Evolutionary conservation across 73 alveolate species (phyloP).

Genomic region (Breviolum minutum): DNA sequence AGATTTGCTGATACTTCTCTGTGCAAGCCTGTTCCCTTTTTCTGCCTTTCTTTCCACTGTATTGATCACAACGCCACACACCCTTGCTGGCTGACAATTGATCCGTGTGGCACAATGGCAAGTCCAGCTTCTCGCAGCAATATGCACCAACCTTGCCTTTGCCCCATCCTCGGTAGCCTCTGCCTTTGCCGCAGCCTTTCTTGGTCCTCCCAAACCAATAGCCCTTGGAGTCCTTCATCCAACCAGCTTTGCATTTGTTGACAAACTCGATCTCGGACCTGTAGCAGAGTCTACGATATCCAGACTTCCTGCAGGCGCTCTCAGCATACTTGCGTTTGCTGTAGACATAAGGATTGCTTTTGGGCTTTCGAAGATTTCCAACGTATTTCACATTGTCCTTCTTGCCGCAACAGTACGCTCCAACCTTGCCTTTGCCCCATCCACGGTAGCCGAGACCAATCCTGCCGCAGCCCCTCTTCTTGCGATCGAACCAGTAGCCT

Average conservation of each 20-base stretch:
- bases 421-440: neutral
- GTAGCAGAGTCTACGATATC: neutral
- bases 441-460: too few relatives aligned
- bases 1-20: slow-evolving; percentile 12
- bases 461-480: neutral
- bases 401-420: neutral
- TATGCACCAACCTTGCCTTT: slow-evolving; percentile 25
- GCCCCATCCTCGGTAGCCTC: slow-evolving; percentile 7
- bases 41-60: neutral
- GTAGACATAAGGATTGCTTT: neutral
- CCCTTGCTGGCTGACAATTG: slow-evolving; percentile 4
- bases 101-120: slow-evolving; percentile 16
- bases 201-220: neutral
- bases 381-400: neutral
- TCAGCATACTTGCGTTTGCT: neutral
- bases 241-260: slow-evolving; percentile 17
- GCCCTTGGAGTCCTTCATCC: slow-evolving; percentile 29
- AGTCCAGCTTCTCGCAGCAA: slow-evolving; percentile 5
- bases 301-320: neutral
- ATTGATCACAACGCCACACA: slow-evolving; percentile 21
- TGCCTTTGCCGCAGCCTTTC: slow-evolving; percentile 7
- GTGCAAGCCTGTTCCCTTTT: neutral
- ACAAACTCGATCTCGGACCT: neutral
- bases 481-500: neutral
- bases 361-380: neutral